A percentile compares a stretch with the other conserved stretches of the same genome.
phyloP scores from a whole-genome alignment of 2,329 filamentous ascomycete species.

The Arthrobotrys conoides region DNA sequence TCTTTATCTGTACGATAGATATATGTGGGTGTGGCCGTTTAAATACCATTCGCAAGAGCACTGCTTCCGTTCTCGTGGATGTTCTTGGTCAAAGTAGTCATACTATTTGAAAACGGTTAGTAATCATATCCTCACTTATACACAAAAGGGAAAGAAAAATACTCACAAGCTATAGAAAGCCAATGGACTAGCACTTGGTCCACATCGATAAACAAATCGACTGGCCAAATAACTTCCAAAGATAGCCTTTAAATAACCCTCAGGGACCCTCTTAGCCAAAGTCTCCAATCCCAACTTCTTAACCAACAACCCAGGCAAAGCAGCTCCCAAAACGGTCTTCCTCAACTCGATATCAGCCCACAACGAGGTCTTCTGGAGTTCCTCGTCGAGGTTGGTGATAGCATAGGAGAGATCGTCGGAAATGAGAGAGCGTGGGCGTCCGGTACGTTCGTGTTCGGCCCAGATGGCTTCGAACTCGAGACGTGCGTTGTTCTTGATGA shows the following conservation, averaged over 20 bases:
- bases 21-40: background rate
- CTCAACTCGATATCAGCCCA: conserved; percentile 88
- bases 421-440: conserved; percentile 83
- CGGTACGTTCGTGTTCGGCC: conserved; percentile 89
- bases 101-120: conserved; percentile 42
- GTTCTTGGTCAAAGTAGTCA: conserved; percentile 56
- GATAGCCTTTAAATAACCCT: conserved; percentile 91
- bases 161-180: conserved; percentile 98
- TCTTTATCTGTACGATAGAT: background rate
- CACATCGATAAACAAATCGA: conserved; percentile 96
- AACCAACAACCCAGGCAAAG: conserved; percentile 84
- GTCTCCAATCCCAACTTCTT: conserved; percentile 92
- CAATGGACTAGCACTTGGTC: conserved; percentile 92
- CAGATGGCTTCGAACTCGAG: conserved; percentile 99
- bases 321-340: conserved; percentile 83
- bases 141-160: conserved; percentile 1
- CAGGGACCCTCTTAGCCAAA: conserved; percentile 86
- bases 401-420: conserved; percentile 91
- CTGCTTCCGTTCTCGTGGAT: conserved; percentile 46
- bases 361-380: conserved; percentile 91
- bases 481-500: conserved; percentile 89
- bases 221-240: conserved; percentile 96
- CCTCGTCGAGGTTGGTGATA: conserved; percentile 96
- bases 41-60: conserved; percentile 36
- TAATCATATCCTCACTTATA: background rate